A percentile compares a stretch with the other conserved stretches of the same genome.
phyloP scores from a whole-genome alignment of 2,329 filamentous ascomycete species.

The Cadophora sp. region DNA sequence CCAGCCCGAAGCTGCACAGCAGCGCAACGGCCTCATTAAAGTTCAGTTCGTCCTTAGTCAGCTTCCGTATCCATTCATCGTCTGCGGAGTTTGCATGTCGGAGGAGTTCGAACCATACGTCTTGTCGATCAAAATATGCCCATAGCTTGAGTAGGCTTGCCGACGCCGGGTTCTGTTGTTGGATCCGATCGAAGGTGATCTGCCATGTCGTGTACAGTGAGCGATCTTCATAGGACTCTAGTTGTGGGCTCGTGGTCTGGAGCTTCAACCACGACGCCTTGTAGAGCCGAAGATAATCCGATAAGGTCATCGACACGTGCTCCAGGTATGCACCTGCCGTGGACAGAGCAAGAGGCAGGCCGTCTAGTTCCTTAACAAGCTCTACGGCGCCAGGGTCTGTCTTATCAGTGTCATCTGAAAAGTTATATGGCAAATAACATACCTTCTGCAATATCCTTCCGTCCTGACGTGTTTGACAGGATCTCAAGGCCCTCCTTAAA shows the following conservation, averaged over 20 bases:
- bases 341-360: background rate
- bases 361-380: background rate
- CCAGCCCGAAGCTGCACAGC: background rate
- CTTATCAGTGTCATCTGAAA: constrained; percentile 29
- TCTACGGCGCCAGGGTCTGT: constrained; percentile 1
- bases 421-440: too few species aligned
- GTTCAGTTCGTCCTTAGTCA: background rate
- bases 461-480: background rate
- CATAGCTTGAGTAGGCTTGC: too few species aligned
- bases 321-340: background rate
- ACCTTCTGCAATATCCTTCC: constrained; percentile 25
- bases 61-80: background rate
- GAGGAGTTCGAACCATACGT: background rate
- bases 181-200: background rate
- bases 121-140: background rate
- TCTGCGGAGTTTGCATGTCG: background rate
- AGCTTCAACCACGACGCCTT: background rate
- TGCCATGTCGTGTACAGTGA: background rate
- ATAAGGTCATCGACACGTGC: background rate
- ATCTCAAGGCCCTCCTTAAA: background rate
- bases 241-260: background rate
- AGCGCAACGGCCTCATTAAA: background rate
- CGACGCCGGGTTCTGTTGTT: background rate
- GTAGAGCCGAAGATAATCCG: background rate
- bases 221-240: background rate